Evolutionary conservation across 2,329 filamentous ascomycete species (phyloP).

Genomic region (Periconia sp.): DNA sequence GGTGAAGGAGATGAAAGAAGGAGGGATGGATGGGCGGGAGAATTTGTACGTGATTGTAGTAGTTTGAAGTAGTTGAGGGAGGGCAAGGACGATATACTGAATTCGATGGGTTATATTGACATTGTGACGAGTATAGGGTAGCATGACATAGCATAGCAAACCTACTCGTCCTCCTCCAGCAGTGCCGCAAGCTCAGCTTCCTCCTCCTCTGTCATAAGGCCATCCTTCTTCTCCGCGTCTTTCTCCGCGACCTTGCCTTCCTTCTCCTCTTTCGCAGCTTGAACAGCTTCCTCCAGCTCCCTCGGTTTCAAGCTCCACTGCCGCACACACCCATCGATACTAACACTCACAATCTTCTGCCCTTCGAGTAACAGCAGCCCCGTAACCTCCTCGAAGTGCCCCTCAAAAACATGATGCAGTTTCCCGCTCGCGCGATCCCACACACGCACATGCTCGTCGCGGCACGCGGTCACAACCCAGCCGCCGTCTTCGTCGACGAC

Average conservation of each 20-base stretch:
- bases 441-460: slow-evolving; percentile 88
- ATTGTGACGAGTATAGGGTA: too few species aligned
- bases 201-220: slow-evolving; percentile 79
- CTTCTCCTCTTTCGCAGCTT: slow-evolving; percentile 52
- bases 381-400: slow-evolving; percentile 93
- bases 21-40: too few species aligned
- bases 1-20: too few species aligned
- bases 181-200: slow-evolving; percentile 89
- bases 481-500: slow-evolving; percentile 67
- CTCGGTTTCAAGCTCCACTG: slow-evolving; percentile 73
- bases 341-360: slow-evolving; percentile 71
- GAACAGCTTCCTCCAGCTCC: slow-evolving; percentile 60
- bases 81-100: too few species aligned
- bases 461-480: slow-evolving; percentile 83
- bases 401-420: slow-evolving; percentile 72
- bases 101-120: too few species aligned
- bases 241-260: slow-evolving; percentile 49
- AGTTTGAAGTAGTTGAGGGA: too few species aligned
- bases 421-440: slow-evolving; percentile 78
- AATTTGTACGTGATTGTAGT: too few species aligned
- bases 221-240: slow-evolving; percentile 49
- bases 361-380: slow-evolving; percentile 66
- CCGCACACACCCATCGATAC: slow-evolving; percentile 87
- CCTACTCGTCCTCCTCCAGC: slow-evolving; percentile 65
- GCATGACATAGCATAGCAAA: too few species aligned